phyloP scores from a whole-genome alignment of 257 asterid genomes.

The Jaltomata sinuosa region DNA sequence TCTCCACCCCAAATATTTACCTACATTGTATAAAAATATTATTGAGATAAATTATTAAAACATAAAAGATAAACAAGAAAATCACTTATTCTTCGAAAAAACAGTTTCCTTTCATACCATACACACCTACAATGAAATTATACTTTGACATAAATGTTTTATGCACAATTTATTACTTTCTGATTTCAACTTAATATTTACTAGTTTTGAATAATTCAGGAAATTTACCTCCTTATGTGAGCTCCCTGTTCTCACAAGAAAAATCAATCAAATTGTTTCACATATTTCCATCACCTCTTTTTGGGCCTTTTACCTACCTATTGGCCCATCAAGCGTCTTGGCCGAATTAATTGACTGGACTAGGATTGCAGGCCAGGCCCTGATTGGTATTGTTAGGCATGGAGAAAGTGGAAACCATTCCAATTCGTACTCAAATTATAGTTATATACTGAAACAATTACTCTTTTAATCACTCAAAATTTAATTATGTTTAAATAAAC shows the following conservation, averaged over 20 bases:
- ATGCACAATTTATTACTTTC: neutral
- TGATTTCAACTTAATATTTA: neutral
- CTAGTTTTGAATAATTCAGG: neutral
- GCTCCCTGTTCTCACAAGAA: neutral
- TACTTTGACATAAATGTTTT: no score
- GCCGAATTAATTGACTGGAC: neutral
- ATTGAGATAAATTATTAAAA: no score
- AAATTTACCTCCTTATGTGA: neutral
- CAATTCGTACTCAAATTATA: neutral
- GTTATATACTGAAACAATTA: neutral
- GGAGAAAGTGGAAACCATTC: neutral
- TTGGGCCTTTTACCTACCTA: neutral
- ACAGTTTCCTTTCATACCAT: no score
- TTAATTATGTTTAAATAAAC: neutral
- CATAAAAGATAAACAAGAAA: no score
- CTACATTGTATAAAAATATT: no score
- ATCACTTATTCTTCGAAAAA: no score
- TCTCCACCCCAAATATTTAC: no score
- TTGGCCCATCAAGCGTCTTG: neutral
- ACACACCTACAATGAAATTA: no score
- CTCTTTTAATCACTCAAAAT: neutral
- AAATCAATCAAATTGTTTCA: neutral
- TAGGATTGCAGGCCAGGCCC: neutral
- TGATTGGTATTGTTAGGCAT: neutral
- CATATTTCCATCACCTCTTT: neutral